phyloP scores from a whole-genome alignment of 192 early-diverging fungal species.

The Globomyces pollinis-pini region DNA sequence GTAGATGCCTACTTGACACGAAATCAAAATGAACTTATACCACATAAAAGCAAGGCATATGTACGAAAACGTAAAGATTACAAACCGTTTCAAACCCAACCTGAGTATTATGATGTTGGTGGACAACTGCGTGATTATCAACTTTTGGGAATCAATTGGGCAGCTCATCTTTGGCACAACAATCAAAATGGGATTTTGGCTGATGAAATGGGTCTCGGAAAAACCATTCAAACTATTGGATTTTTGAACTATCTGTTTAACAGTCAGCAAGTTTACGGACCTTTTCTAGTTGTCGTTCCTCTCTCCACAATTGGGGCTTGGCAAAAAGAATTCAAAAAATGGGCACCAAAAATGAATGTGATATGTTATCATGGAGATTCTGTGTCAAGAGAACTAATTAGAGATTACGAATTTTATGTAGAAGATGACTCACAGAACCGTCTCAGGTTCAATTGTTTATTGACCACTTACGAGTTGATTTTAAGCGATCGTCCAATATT shows the following conservation, averaged over 20 bases:
- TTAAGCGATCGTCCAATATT: constrained; percentile 82
- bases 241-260: constrained; percentile 88
- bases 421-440: constrained; percentile 21
- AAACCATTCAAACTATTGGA: constrained; percentile 94
- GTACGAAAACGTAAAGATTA: constrained; percentile 65
- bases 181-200: constrained; percentile 96
- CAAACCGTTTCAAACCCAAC: constrained; percentile 68
- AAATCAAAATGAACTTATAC: constrained; percentile 60
- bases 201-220: constrained; percentile 79
- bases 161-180: constrained; percentile 88
- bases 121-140: constrained; percentile 95
- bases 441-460: constrained; percentile 82
- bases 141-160: constrained; percentile 92
- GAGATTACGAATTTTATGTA: constrained; percentile 90
- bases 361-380: constrained; percentile 85
- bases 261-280: constrained; percentile 76
- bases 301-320: constrained; percentile 91
- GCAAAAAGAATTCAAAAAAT: constrained; percentile 90
- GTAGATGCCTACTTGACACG: constrained; percentile 84
- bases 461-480: constrained; percentile 94
- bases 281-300: constrained; percentile 93
- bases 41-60: constrained; percentile 53
- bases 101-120: constrained; percentile 65
- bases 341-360: constrained; percentile 92
- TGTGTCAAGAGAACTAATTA: constrained; percentile 72